Evolutionary conservation across 1,139 yeast species (phyloP).

Genomic region (Hansenula lynferdii): DNA sequence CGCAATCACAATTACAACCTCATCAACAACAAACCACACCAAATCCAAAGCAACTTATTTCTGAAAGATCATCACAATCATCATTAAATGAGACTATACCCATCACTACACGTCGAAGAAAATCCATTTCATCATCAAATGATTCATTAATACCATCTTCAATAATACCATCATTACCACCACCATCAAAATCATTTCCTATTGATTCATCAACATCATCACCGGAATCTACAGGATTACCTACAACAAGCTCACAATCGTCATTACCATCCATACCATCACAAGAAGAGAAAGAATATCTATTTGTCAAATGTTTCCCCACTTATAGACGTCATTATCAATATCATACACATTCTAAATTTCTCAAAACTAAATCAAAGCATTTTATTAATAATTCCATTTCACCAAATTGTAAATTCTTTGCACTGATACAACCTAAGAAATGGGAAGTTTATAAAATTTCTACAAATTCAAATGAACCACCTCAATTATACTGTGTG

Average conservation of each 20-base stretch:
- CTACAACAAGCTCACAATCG: too few species aligned
- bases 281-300: constrained; percentile 38
- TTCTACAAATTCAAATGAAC: constrained; percentile 33
- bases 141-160: background rate
- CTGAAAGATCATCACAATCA: background rate
- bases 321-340: constrained; percentile 65
- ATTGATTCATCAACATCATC: too few species aligned
- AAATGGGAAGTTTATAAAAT: constrained; percentile 71
- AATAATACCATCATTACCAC: constrained; percentile 3
- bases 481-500: constrained; percentile 59
- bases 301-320: constrained; percentile 80
- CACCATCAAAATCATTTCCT: too few species aligned
- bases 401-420: constrained; percentile 53
- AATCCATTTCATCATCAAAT: background rate
- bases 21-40: constrained; percentile 3
- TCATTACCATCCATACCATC: constrained; percentile 7
- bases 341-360: constrained; percentile 56
- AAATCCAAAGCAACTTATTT: constrained; percentile 7
- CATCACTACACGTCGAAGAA: constrained; percentile 1
- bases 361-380: constrained; percentile 44
- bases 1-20: constrained; percentile 7
- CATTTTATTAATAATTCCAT: constrained; percentile 56
- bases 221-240: too few species aligned
- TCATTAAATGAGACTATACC: constrained; percentile 1
- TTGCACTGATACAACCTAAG: constrained; percentile 61